Base-by-base conservation (phyloP, 1,139 yeast species). In the Pichia cactophila region DNA sequence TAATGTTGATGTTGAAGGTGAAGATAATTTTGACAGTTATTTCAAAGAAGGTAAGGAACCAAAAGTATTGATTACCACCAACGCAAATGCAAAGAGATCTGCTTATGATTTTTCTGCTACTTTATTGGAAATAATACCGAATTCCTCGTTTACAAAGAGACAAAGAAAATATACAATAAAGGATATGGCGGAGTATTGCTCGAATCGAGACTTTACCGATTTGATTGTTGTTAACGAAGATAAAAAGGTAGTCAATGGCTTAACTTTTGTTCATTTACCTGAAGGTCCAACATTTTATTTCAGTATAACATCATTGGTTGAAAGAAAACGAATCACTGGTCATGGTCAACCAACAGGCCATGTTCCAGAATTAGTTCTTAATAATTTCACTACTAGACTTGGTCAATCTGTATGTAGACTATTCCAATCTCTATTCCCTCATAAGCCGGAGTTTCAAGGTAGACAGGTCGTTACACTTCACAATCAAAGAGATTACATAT, bases 281-380 rank as follows among this genome's bases (percentile, higher is more conserved):
- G 86, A 76, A 46, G 98, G 98, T 0, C 98, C 98, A 35, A 84
- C 97, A 0, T 88, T 88, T 63, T 90, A 92, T 69, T 92, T 92
- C 61, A 83, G 92, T 20, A 72, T 92, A 12, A 73, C 90, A n/a
- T 87, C 96, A 6, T 73, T 86, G 46, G 78, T 80, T 26, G 86
- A 85, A 56, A 83, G 87, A n/a, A 78, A 83, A 58, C 73, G 78
- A 56, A 87, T 92, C 50, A 67, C 72, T 20, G 96, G 96, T 14
- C 98, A 92, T 61, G 97, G 97, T 51, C 76, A 83, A 48, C 84
- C 96, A 37, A 89, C 97, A 0, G 81, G 80, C 44, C 97, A 92
- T 63, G 79, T 83, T 37, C 98, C 98, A 3, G 98, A 92, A 66
- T 77, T 92, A 47, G 82, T 92, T 33, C 73, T 94, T 62, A 92